These are phyloP conservation scores for Akanthomyces dipterigenus DNA, from an alignment of 2,329 filamentous ascomycete genomes.

Conservation along the genomic window DNA sequence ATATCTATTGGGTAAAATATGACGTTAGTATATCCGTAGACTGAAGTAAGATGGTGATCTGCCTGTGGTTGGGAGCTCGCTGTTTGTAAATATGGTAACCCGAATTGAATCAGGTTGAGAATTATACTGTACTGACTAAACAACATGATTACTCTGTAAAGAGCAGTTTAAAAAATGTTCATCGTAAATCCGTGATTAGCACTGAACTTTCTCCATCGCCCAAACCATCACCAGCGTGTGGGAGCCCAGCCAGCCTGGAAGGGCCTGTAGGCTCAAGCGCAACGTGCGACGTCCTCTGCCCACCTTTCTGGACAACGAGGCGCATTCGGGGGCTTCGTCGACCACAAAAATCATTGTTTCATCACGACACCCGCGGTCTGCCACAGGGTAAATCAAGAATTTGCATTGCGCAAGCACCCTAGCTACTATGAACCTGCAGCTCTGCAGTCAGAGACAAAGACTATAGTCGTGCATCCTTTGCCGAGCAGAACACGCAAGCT, in stretches of 20 bases:
- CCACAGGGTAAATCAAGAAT: not conserved
- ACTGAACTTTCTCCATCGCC: no score
- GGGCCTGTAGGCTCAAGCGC: not conserved
- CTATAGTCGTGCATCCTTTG: not conserved
- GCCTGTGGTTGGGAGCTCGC: no score
- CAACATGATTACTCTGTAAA: no score
- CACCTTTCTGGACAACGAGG: slow-evolving; percentile 7
- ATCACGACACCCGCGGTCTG: not conserved
- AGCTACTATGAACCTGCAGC: not conserved
- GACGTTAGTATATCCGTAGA: no score
- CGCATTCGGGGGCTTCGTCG: not conserved
- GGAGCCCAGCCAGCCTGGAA: not conserved
- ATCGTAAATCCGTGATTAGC: no score
- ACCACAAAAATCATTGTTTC: not conserved
- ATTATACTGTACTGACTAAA: no score
- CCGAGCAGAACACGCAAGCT: not conserved
- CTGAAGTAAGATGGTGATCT: no score
- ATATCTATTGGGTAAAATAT: no score
- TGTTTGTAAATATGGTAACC: no score
- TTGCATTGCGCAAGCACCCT: not conserved
- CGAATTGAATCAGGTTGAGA: no score
- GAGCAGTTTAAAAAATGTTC: no score
- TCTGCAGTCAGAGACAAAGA: not conserved
- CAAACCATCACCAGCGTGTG: not conserved
- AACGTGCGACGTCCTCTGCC: not conserved